Percentiles rank a stretch among this genome's conserved stretches.
phyloP scores from a whole-genome alignment of 129 eudicot genomes.

The Helichrysum umbraculigerum region DNA sequence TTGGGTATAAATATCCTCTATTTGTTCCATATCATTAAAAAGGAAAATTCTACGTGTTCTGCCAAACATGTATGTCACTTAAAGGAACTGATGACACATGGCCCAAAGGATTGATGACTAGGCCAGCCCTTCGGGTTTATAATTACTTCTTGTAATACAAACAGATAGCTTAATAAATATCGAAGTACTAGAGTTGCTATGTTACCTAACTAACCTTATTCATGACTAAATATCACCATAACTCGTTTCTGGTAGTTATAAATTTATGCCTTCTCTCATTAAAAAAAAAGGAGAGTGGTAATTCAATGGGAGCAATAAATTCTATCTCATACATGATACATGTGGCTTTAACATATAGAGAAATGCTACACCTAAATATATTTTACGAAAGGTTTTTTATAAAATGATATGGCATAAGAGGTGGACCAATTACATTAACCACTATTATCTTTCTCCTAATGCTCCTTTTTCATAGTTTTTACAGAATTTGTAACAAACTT shows the following conservation, averaged over 20 bases:
- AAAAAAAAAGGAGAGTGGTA: background rate
- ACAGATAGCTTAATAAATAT: no score
- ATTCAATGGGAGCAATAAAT: background rate
- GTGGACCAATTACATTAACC: background rate
- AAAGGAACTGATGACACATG: background rate
- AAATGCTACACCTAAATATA: background rate
- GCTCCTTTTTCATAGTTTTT: no score
- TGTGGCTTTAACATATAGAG: background rate
- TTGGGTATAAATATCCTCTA: background rate
- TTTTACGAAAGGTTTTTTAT: background rate
- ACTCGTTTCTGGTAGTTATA: background rate
- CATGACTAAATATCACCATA: background rate
- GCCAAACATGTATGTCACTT: background rate
- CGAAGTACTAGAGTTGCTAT: background rate
- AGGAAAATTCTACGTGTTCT: background rate
- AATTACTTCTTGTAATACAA: no score
- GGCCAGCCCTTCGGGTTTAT: background rate
- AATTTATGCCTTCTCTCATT: background rate
- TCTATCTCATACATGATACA: background rate
- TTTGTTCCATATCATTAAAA: background rate
- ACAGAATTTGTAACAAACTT: no score
- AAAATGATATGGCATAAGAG: no score
- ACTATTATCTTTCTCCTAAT: background rate
- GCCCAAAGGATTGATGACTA: background rate
- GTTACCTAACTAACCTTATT: background rate